These are phyloP conservation scores for Penicillium herquei DNA, from an alignment of 495 filamentous ascomycete genomes.

Conservation along the genomic window DNA sequence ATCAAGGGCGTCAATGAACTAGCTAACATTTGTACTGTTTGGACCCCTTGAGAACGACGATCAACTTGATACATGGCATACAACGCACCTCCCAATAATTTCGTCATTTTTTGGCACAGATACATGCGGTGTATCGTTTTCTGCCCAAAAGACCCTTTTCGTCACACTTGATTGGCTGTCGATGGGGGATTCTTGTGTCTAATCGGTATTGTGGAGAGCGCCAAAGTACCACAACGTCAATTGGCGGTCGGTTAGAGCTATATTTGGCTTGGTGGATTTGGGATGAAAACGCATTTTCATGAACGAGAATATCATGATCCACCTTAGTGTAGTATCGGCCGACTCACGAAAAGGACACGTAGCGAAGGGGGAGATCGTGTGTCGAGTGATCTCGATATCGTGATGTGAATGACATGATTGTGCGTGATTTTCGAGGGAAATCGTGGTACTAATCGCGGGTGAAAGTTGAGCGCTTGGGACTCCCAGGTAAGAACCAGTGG, in stretches of 20 bases:
- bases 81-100: neutral
- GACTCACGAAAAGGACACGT: too few species aligned
- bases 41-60: conserved; percentile 2
- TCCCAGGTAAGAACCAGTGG: too few species aligned
- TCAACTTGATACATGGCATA: neutral
- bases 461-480: too few species aligned
- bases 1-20: neutral
- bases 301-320: too few species aligned
- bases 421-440: too few species aligned
- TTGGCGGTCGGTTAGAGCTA: neutral
- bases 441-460: too few species aligned
- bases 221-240: neutral
- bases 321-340: too few species aligned
- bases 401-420: too few species aligned
- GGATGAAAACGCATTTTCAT: too few species aligned
- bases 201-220: neutral
- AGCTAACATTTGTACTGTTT: conserved; percentile 9
- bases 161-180: conserved; percentile 4
- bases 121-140: conserved; percentile 3
- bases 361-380: too few species aligned
- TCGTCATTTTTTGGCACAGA: conserved; percentile 5
- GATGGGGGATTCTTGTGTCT: neutral
- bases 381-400: too few species aligned
- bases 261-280: neutral
- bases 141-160: conserved; percentile 1